Conservation (phyloP, 345 rosid genomes). For the Psidium friedrichsthalianum region DNA sequence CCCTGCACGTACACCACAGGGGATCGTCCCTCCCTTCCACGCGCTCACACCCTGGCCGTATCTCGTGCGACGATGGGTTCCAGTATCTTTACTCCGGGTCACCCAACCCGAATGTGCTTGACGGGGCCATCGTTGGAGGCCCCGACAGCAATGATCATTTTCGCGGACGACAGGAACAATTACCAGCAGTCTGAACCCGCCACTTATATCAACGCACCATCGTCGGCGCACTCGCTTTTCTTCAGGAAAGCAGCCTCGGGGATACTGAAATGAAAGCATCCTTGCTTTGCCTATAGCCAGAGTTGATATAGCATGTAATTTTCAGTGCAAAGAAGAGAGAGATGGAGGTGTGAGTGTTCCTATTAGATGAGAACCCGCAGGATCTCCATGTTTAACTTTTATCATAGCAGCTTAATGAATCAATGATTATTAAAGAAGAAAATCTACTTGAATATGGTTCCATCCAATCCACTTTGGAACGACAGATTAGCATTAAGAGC, state of each 20-base stretch:
- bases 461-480: background rate
- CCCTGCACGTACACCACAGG: constrained; percentile 76
- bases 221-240: constrained; percentile 63
- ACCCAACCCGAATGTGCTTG: constrained; percentile 50
- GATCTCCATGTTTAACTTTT: background rate
- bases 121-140: constrained; percentile 58
- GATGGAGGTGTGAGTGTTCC: background rate
- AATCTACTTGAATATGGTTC: background rate
- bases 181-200: constrained; percentile 71
- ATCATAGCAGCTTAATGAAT: background rate
- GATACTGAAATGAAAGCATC: background rate
- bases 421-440: background rate
- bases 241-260: constrained; percentile 1
- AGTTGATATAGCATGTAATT: background rate
- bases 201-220: constrained; percentile 66
- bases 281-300: background rate
- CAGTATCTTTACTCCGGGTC: constrained; percentile 35
- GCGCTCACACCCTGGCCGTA: constrained; percentile 30
- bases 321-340: background rate
- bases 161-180: constrained; percentile 46
- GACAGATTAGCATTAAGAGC: background rate
- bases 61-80: constrained; percentile 42
- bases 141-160: constrained; percentile 51
- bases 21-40: constrained; percentile 76
- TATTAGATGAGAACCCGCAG: background rate